phyloP scores from a whole-genome alignment of 1,139 yeast genomes.

The Nakaseomyces glabratus region DNA sequence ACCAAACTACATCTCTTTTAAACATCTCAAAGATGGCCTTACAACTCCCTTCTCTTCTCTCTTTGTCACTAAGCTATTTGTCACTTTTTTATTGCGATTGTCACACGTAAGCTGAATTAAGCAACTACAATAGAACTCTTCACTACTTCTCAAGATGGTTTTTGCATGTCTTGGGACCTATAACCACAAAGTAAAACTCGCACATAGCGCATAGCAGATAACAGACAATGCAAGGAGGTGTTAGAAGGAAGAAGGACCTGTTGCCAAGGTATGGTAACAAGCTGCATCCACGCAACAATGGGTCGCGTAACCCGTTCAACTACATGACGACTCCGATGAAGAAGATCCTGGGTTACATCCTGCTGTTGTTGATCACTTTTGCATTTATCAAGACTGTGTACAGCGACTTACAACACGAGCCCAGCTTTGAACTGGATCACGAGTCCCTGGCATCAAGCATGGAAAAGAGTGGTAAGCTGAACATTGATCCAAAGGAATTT shows the following conservation, averaged over 20 bases:
- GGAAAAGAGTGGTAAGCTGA: conserved; percentile 1
- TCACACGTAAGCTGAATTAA: too few species aligned
- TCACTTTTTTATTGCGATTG: too few species aligned
- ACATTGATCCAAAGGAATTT: conserved; percentile 5
- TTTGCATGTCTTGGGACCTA: too few species aligned
- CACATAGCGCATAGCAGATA: too few species aligned
- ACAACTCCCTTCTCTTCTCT: too few species aligned
- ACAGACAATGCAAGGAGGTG: conserved; percentile 31
- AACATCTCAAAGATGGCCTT: too few species aligned
- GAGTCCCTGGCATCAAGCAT: too few species aligned
- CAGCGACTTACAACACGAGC: conserved; percentile 15
- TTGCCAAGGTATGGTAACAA: conserved; percentile 25
- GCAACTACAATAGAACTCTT: too few species aligned
- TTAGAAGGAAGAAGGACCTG: conserved; percentile 29
- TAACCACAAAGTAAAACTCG: too few species aligned
- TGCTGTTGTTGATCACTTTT: conserved; percentile 30
- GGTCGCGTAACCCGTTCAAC: conserved; percentile 1
- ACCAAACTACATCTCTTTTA: too few species aligned
- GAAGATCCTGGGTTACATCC: conserved; percentile 33
- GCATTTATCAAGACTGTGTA: conserved; percentile 26
- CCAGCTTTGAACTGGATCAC: conserved; percentile 23
- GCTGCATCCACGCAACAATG: neutral
- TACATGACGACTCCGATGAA: conserved; percentile 39
- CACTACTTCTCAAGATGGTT: too few species aligned
- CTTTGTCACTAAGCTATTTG: too few species aligned